Evolutionary conservation across 2,329 filamentous ascomycete genomes (phyloP), one percentile per base, ranked within the genome.

Genomic region (Pseudogymnoascus sp.): DNA sequence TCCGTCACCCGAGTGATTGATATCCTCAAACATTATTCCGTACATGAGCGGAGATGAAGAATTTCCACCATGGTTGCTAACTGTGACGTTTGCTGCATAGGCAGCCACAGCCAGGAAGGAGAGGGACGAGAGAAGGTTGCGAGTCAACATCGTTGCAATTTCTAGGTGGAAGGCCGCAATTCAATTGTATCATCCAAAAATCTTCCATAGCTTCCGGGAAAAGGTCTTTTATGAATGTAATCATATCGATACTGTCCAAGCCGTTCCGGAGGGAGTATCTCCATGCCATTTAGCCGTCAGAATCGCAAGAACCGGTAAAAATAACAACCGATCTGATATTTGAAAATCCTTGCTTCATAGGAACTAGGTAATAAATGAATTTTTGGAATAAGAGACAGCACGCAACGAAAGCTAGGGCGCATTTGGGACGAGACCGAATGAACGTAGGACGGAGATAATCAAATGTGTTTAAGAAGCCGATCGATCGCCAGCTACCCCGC

Each of bases 21-120:
- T 72, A 36, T 72, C 70, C 59, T 72, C 70, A 45, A 71, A 71
- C 69, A 72, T 72, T 8, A 70, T 60, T 16, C 69, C 69, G 59
- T 72, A 72, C 58, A 67, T 66, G 2, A 69, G 55, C 6, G 69
- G 67, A 7, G 67, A 68, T 9, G 69, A 68, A 2, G 62, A 64
- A 67, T 70, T 71, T 11, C 70, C 70, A 28, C 70, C 69, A 22
- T 61, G 66, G 11, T 61, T 63, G 12, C 69, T 63, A 35, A 71
- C 69, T n/a, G 61, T 65, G 16, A 72, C 63, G 35, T 67, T 68
- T 58, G 70, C 66, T 11, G 68, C 69, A 61, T 45, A 63, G 39
- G 64, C 65, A 22, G 19, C 41, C 28, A 33, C 28, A 16, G 30
- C 41, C 59, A 62, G 30, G 33, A 58, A 52, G 7, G 45, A 28